Conservation (phyloP, 306 rosid species). For the Gleditsia sinensis region DNA sequence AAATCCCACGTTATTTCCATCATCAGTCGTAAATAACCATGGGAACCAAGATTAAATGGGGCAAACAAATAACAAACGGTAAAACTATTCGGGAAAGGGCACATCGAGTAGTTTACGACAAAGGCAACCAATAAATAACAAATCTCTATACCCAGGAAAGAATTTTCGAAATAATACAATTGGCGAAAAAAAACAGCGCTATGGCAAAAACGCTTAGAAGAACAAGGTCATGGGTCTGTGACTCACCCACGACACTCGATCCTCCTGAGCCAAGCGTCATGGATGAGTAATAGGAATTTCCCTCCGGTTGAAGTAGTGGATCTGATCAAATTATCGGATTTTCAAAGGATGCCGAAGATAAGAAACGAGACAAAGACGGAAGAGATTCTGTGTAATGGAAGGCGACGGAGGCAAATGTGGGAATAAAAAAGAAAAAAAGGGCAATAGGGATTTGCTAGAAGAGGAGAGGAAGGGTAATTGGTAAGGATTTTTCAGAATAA, state of each 20-base stretch:
- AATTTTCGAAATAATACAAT: not conserved
- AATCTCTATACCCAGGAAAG: slow-evolving; percentile 5
- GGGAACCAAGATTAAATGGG: not conserved
- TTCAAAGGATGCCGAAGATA: slow-evolving; percentile 13
- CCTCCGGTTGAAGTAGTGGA: slow-evolving; percentile 36
- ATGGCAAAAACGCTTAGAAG: not conserved
- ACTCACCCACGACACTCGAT: slow-evolving; percentile 80
- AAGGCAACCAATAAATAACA: slow-evolving; percentile 13
- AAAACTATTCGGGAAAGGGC: not conserved
- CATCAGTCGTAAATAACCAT: not conserved
- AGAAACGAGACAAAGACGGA: not conserved
- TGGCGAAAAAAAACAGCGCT: not conserved
- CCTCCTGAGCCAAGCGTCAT: slow-evolving; percentile 85
- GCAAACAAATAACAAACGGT: not conserved
- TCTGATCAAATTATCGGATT: slow-evolving; percentile 41
- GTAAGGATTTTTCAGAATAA: slow-evolving; percentile 8
- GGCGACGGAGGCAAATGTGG: slow-evolving; percentile 27
- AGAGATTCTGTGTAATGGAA: slow-evolving; percentile 18
- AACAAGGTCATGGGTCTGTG: not conserved
- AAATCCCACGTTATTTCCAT: not conserved
- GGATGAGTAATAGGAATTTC: slow-evolving; percentile 31
- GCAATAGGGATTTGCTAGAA: slow-evolving; percentile 30
- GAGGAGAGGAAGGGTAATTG: not conserved
- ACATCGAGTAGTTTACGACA: not conserved
- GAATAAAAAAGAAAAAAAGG: slow-evolving; percentile 34